phyloP scores from a whole-genome alignment of 1,139 yeast species.

The Protomyces macrosporus region DNA sequence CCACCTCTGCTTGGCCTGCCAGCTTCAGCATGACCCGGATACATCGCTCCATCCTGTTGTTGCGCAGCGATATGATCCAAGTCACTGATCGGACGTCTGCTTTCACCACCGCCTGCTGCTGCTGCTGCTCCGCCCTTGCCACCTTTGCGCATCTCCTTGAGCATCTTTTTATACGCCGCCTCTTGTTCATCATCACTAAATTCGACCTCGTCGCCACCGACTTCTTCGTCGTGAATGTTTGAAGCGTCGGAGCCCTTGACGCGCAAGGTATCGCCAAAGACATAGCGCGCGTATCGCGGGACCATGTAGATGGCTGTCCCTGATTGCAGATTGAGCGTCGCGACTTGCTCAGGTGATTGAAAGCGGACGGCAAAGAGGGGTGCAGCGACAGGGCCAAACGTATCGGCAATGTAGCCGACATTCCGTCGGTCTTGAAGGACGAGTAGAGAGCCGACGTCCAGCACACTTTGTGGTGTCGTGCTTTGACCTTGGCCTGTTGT shows the following conservation, averaged over 20 bases:
- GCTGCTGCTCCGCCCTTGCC: background rate
- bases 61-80: slow-evolving; percentile 14
- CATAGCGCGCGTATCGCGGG: slow-evolving; percentile 72
- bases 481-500: slow-evolving; percentile 44
- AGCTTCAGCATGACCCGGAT: too few relatives aligned
- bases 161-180: slow-evolving; percentile 28
- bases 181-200: slow-evolving; percentile 67
- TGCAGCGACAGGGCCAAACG: slow-evolving; percentile 81
- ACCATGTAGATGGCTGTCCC: slow-evolving; percentile 69
- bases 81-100: slow-evolving; percentile 14
- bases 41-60: background rate
- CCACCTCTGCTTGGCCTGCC: background rate
- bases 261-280: slow-evolving; percentile 68
- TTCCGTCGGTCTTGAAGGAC: slow-evolving; percentile 68
- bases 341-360: slow-evolving; percentile 50
- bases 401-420: slow-evolving; percentile 62
- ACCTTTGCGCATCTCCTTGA: slow-evolving; percentile 26
- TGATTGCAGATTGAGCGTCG: slow-evolving; percentile 44
- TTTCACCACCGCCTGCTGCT: background rate
- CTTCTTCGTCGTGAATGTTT: slow-evolving; percentile 88
- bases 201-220: slow-evolving; percentile 89
- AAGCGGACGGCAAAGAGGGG: slow-evolving; percentile 78
- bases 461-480: slow-evolving; percentile 39
- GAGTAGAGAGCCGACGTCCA: slow-evolving; percentile 74
- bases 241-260: slow-evolving; percentile 91